phyloP scores from a whole-genome alignment of 345 rosid species.

The Hevea brasiliensis region DNA sequence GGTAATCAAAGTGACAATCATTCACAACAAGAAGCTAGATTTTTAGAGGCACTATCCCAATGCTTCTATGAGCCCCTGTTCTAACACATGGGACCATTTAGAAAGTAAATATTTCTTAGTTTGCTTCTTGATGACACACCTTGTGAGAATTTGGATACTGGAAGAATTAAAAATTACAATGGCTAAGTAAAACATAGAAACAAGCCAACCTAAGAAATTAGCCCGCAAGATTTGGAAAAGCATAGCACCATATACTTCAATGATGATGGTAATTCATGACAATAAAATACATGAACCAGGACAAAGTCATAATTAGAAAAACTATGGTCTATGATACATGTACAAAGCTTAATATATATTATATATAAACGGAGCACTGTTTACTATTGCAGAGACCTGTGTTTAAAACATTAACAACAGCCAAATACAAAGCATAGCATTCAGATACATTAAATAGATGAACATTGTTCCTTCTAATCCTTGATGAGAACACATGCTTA shows the following conservation, averaged over 20 bases:
- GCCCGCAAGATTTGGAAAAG: background rate
- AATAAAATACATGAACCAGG: conserved; percentile 16
- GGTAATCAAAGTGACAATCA: background rate
- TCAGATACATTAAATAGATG: conserved; percentile 33
- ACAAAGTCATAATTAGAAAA: conserved; percentile 8
- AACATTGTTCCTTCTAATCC: conserved; percentile 29
- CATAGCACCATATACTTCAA: conserved; percentile 1
- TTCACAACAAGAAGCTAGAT: background rate
- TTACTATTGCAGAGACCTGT: conserved; percentile 40
- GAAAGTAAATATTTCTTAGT: background rate
- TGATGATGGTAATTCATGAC: conserved; percentile 16
- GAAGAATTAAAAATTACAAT: background rate
- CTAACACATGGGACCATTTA: background rate
- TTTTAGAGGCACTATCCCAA: background rate
- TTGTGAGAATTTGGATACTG: background rate
- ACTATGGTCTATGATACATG: conserved; percentile 45
- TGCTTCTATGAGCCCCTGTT: background rate
- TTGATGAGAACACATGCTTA: conserved; percentile 25
- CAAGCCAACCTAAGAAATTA: background rate
- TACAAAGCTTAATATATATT: conserved; percentile 46
- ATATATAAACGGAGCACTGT: conserved; percentile 33
- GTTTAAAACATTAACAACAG: conserved; percentile 46
- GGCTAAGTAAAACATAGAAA: background rate
- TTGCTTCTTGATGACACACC: conserved; percentile 4
- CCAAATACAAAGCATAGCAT: conserved; percentile 34